Evolutionary conservation across 148 eudicot species (phyloP).

Genomic region (Mesembryanthemum crystallinum): DNA sequence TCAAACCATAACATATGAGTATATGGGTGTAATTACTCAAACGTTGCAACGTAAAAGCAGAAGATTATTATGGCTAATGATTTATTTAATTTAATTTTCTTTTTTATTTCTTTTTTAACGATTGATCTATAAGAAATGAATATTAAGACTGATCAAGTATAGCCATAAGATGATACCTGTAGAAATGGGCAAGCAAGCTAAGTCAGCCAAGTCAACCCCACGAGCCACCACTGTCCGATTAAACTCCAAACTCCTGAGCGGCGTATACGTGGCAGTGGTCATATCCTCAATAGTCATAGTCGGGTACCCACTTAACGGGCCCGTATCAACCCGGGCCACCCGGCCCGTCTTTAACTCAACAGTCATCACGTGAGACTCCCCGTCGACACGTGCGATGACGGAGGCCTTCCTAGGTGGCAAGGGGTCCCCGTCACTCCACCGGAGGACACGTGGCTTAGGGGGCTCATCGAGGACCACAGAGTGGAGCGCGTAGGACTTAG

Average conservation of each 20-base stretch:
- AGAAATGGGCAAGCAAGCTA: conserved; percentile 83
- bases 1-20: too few relatives aligned
- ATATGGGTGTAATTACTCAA: too few relatives aligned
- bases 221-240: conserved; percentile 69
- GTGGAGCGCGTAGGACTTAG: conserved; percentile 54
- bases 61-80: too few relatives aligned
- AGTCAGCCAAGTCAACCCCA: conserved; percentile 68
- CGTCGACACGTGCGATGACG: conserved; percentile 69
- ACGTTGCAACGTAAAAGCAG: too few relatives aligned
- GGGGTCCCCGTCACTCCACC: conserved; percentile 63
- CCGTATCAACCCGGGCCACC: conserved; percentile 38
- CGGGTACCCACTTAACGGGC: conserved; percentile 62
- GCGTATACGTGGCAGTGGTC: conserved; percentile 58
- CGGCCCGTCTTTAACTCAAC: conserved; percentile 49
- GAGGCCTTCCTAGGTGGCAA: conserved; percentile 65
- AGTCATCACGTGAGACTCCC: conserved; percentile 43
- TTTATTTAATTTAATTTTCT: too few relatives aligned
- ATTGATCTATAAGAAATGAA: neutral
- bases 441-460: conserved; percentile 45
- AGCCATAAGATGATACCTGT: too few relatives aligned
- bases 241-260: conserved; percentile 57
- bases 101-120: too few relatives aligned
- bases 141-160: too few relatives aligned
- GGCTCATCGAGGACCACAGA: conserved; percentile 80
- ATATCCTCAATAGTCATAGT: conserved; percentile 91